Evolutionary conservation across 139 green algal genomes (phyloP).

Genomic region (Tetratostichococcus sp.): DNA sequence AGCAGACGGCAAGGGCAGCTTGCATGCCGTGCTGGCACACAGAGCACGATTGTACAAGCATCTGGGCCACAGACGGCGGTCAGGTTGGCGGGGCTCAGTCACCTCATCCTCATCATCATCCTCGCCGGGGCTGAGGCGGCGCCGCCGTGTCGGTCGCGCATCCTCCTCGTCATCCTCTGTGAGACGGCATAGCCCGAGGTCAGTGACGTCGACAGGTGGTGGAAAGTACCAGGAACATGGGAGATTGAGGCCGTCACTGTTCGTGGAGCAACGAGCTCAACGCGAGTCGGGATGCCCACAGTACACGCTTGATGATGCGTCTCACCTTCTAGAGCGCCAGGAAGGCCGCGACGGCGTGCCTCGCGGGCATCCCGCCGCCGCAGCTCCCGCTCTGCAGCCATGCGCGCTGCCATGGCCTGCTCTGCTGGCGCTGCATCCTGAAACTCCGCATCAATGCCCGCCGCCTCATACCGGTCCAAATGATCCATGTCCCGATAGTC

Average conservation of each 20-base stretch:
- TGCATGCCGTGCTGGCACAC: no score
- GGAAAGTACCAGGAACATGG: no score
- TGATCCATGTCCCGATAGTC: slow-evolving; percentile 87
- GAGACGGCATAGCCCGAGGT: background rate
- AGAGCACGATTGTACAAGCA: no score
- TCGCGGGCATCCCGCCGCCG: slow-evolving; percentile 48
- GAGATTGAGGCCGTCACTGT: no score
- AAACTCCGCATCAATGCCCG: slow-evolving; percentile 74
- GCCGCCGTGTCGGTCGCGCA: slow-evolving; percentile 32
- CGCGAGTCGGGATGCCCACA: no score
- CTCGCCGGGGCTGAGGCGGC: slow-evolving; percentile 46
- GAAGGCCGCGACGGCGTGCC: slow-evolving; percentile 29
- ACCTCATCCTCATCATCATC: slow-evolving; percentile 43
- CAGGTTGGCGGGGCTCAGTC: no score
- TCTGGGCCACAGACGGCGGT: background rate
- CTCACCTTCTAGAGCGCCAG: slow-evolving; percentile 52
- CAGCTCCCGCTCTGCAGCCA: slow-evolving; percentile 75
- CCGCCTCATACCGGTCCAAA: slow-evolving; percentile 86
- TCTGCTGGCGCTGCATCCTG: slow-evolving; percentile 30
- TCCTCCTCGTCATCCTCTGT: slow-evolving; percentile 40
- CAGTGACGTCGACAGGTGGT: no score
- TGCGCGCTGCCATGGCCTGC: slow-evolving; percentile 50
- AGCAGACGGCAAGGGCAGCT: no score
- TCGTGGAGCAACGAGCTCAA: no score
- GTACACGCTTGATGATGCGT: no score